phyloP scores from a whole-genome alignment of 2,329 filamentous ascomycete genomes.

The Rhynchosporium secalis region DNA sequence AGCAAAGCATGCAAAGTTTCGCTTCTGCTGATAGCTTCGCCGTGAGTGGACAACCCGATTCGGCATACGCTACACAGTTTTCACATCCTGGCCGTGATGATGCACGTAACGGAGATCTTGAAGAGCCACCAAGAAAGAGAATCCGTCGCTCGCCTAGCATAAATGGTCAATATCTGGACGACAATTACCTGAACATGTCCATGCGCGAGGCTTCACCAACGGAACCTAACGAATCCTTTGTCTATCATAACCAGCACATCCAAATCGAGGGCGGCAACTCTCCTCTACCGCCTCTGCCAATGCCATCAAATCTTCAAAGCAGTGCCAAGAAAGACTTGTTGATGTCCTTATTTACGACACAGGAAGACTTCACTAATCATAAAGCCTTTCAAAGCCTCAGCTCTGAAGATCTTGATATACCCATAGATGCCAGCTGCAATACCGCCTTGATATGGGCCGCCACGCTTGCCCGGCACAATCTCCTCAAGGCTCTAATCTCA shows the following conservation, averaged over 20 bases:
- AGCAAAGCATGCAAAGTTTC: slow-evolving; percentile 76
- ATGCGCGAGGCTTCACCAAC: slow-evolving; percentile 70
- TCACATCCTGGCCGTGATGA: slow-evolving; percentile 40
- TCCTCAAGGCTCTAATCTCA: slow-evolving; percentile 78
- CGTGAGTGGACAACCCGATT: slow-evolving; percentile 57
- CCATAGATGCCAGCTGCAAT: slow-evolving; percentile 84
- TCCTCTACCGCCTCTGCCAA: slow-evolving; percentile 65
- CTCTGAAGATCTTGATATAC: slow-evolving; percentile 82
- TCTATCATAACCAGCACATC: slow-evolving; percentile 53
- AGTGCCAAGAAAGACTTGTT: slow-evolving; percentile 80
- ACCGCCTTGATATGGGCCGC: slow-evolving; percentile 96
- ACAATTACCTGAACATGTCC: slow-evolving; percentile 50
- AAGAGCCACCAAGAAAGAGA: slow-evolving; percentile 82
- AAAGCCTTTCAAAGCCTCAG: slow-evolving; percentile 75
- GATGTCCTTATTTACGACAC: slow-evolving; percentile 76
- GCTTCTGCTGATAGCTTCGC: slow-evolving; percentile 73
- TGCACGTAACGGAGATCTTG: slow-evolving; percentile 51
- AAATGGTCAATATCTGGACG: slow-evolving; percentile 41
- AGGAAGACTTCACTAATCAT: slow-evolving; percentile 70
- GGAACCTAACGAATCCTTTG: slow-evolving; percentile 77
- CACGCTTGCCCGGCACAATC: slow-evolving; percentile 80
- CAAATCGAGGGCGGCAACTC: slow-evolving; percentile 55
- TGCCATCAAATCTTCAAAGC: slow-evolving; percentile 60
- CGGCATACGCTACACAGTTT: slow-evolving; percentile 65
- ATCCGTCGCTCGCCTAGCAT: slow-evolving; percentile 59